Evolutionary conservation across 805 yeast species (phyloP).

Genomic region (Candida vartiovaarae): DNA sequence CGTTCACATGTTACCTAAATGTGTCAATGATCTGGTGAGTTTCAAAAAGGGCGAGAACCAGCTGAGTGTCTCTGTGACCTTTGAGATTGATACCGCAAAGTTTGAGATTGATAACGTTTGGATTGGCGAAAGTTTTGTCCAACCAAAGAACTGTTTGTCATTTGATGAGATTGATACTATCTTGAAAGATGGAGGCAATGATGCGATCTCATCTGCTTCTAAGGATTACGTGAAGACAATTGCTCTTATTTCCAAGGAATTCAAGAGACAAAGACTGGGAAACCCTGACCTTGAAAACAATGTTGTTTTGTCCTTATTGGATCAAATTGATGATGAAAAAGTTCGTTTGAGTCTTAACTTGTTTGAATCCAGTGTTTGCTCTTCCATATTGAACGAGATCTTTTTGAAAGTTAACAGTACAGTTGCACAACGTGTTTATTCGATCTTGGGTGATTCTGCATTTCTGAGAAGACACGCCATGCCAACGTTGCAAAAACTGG

Average conservation of each 20-base stretch:
- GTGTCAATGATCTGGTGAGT: conserved; percentile 52
- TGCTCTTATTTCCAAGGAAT: conserved; percentile 57
- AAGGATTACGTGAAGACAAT: conserved; percentile 60
- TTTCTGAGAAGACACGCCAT: conserved; percentile 81
- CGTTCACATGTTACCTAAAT: conserved; percentile 58
- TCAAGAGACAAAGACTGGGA: conserved; percentile 59
- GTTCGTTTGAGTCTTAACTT: conserved; percentile 67
- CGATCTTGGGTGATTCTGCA: conserved; percentile 72
- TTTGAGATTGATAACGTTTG: conserved; percentile 70
- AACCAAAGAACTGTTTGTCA: conserved; percentile 51
- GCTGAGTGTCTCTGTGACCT: conserved; percentile 70
- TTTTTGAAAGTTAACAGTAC: conserved; percentile 76
- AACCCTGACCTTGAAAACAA: conserved; percentile 40
- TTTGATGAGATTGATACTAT: conserved; percentile 51
- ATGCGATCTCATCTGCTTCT: conserved; percentile 42
- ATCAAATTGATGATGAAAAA: conserved; percentile 80
- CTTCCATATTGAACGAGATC: conserved; percentile 63
- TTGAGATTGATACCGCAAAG: conserved; percentile 66
- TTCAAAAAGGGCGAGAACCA: conserved; percentile 53
- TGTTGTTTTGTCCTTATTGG: conserved; percentile 55
- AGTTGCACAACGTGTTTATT: conserved; percentile 73
- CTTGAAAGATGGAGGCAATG: conserved; percentile 25
- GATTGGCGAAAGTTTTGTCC: conserved; percentile 65
- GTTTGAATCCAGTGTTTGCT: conserved; percentile 52
- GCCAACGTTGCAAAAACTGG: conserved; percentile 77